These are phyloP conservation scores for Macrolepiota dolichaula DNA, from an alignment of 768 basidiomycete species.

Conservation along the genomic window DNA sequence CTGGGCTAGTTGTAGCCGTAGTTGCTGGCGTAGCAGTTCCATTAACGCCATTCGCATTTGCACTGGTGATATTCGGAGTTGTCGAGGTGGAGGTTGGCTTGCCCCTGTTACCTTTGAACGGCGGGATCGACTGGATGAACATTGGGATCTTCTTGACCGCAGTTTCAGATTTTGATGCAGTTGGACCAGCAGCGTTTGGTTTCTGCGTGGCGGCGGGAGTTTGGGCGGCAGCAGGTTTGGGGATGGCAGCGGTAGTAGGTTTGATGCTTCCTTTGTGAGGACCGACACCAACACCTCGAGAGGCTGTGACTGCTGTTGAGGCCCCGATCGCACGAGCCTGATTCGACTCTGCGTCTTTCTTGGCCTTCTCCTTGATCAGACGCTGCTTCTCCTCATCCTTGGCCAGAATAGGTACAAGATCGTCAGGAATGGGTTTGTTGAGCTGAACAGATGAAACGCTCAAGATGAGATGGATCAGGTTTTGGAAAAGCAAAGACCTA, in stretches of 20 bases:
- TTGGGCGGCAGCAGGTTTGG: conserved; percentile 15
- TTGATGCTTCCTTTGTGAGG: conserved; percentile 22
- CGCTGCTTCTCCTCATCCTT: conserved; percentile 93
- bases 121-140: conserved; percentile 88
- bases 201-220: conserved; percentile 21
- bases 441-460: conserved; percentile 43
- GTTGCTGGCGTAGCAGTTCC: conserved; percentile 19
- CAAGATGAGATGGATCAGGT: neutral
- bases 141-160: conserved; percentile 55
- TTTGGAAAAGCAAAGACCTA: conserved; percentile 15
- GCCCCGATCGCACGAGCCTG: conserved; percentile 70
- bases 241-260: conserved; percentile 24
- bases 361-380: conserved; percentile 75
- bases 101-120: conserved; percentile 71
- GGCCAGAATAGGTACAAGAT: conserved; percentile 87
- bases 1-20: conserved; percentile 20
- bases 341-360: conserved; percentile 59
- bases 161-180: conserved; percentile 14
- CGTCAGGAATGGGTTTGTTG: conserved; percentile 93
- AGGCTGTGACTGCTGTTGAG: conserved; percentile 48
- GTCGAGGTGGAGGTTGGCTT: conserved; percentile 16
- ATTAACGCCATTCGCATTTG: conserved; percentile 16
- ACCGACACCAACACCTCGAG: conserved; percentile 37
- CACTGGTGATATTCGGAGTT: conserved; percentile 6
- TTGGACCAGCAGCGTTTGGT: conserved; percentile 23